Evolutionary conservation across 169 alveolate genomes (phyloP).

Genomic region (Cryptosporidium ryanae): DNA sequence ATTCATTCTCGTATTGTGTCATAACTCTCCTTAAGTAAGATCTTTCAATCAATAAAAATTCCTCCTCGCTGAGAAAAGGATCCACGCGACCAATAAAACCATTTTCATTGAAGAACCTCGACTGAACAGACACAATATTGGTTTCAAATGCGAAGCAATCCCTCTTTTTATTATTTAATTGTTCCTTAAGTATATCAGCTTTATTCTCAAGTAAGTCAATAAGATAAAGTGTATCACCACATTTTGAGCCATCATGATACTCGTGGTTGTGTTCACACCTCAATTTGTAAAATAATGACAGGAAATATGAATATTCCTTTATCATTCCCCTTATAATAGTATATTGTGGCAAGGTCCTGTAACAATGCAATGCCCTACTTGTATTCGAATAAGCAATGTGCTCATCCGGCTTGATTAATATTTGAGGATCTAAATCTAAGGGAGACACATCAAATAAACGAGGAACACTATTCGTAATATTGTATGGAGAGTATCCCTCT

Average conservation of each 20-base stretch:
- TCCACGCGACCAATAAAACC: slow-evolving; percentile 43
- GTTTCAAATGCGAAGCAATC: slow-evolving; percentile 33
- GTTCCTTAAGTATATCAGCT: slow-evolving; percentile 21
- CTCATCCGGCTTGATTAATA: neutral
- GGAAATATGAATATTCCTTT: slow-evolving; percentile 45
- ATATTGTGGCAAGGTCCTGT: slow-evolving; percentile 28
- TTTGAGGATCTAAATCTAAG: slow-evolving; percentile 1
- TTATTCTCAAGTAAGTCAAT: slow-evolving; percentile 35
- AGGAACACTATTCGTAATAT: slow-evolving; percentile 15
- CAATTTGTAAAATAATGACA: neutral
- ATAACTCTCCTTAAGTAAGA: slow-evolving; percentile 44
- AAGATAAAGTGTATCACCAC: slow-evolving; percentile 37
- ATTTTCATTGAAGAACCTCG: slow-evolving; percentile 5
- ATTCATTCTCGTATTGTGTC: slow-evolving; percentile 19
- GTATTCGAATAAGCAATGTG: slow-evolving; percentile 22
- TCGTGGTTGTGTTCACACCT: slow-evolving; percentile 44
- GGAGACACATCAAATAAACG: slow-evolving; percentile 17
- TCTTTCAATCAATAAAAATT: slow-evolving; percentile 32
- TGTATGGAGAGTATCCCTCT: neutral
- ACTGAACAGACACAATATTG: slow-evolving; percentile 37
- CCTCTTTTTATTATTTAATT: slow-evolving; percentile 7
- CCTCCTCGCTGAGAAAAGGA: slow-evolving; percentile 1
- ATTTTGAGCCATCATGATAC: slow-evolving; percentile 52
- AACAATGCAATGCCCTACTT: slow-evolving; percentile 55
- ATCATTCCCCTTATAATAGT: slow-evolving; percentile 13